Evolutionary conservation across 192 early-diverging fungal species (phyloP).

Genomic region (Podila clonocystis): DNA sequence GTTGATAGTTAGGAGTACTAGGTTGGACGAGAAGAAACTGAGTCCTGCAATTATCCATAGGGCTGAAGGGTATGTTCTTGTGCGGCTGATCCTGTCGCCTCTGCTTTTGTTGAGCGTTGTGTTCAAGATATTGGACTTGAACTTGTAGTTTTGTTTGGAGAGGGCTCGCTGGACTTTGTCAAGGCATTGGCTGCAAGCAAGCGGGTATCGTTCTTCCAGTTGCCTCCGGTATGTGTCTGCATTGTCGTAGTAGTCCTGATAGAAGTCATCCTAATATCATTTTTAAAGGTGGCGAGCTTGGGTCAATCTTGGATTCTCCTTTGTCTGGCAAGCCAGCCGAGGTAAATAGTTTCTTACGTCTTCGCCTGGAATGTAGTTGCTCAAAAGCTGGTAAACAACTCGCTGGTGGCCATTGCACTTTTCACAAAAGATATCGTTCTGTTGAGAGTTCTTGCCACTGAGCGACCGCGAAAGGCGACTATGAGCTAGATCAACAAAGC

Average conservation of each 20-base stretch:
- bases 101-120: constrained; percentile 32
- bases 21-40: constrained; percentile 11
- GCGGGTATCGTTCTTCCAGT: constrained; percentile 40
- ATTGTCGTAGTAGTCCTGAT: constrained; percentile 22
- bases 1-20: constrained; percentile 2
- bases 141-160: constrained; percentile 21
- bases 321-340: too few species aligned
- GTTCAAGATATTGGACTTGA: constrained; percentile 35
- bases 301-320: background rate
- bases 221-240: constrained; percentile 30
- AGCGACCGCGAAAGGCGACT: constrained; percentile 7
- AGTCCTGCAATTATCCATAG: constrained; percentile 21
- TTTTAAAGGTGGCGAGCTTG: background rate
- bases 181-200: constrained; percentile 25
- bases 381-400: constrained; percentile 39
- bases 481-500: constrained; percentile 8
- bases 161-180: constrained; percentile 37
- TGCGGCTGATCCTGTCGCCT: constrained; percentile 20
- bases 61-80: constrained; percentile 16
- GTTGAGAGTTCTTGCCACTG: background rate
- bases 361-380: constrained; percentile 49
- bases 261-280: constrained; percentile 32
- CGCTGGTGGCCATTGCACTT: constrained; percentile 40
- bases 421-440: constrained; percentile 39
- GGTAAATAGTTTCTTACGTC: constrained; percentile 16